Conservation (phyloP, 495 filamentous ascomycete species). For the Xylaria longipes region DNA sequence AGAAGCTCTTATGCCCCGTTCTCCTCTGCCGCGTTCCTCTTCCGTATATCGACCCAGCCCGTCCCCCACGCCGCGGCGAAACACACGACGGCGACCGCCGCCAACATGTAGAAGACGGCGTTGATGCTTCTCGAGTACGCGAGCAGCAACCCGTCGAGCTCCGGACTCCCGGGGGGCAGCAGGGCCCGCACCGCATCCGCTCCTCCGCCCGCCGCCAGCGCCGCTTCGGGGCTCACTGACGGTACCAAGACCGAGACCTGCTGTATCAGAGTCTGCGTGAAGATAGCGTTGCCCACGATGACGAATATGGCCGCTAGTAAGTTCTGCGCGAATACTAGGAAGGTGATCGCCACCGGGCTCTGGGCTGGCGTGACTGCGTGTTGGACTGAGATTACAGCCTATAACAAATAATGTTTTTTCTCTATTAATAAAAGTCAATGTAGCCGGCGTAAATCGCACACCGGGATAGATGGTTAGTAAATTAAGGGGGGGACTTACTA, state of each 20-base stretch:
- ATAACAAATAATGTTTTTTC: slow-evolving; percentile 34
- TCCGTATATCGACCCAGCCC: slow-evolving; percentile 57
- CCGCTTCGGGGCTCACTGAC: not conserved
- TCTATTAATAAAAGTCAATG: not conserved
- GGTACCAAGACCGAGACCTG: not conserved
- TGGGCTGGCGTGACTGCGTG: slow-evolving; percentile 52
- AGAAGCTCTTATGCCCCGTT: not conserved
- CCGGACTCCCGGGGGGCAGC: not conserved
- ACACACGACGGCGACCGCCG: slow-evolving; percentile 31
- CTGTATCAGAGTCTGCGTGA: slow-evolving; percentile 44
- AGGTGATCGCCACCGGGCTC: slow-evolving; percentile 56
- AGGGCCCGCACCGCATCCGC: not conserved
- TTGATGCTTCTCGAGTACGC: slow-evolving; percentile 53
- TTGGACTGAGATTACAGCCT: slow-evolving; percentile 61
- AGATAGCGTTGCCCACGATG: slow-evolving; percentile 54
- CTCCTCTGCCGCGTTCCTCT: slow-evolving; percentile 38
- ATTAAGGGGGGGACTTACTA: slow-evolving; percentile 35
- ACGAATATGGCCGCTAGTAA: slow-evolving; percentile 57
- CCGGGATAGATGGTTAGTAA: not conserved
- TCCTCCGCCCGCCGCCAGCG: not conserved
- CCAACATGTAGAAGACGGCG: slow-evolving; percentile 43
- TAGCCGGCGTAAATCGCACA: not conserved
- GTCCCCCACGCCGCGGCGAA: slow-evolving; percentile 45
- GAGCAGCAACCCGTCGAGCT: slow-evolving; percentile 41
- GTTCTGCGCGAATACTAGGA: slow-evolving; percentile 59